Conservation (phyloP, 345 rosid genomes). For the Pelargonium nanum region DNA sequence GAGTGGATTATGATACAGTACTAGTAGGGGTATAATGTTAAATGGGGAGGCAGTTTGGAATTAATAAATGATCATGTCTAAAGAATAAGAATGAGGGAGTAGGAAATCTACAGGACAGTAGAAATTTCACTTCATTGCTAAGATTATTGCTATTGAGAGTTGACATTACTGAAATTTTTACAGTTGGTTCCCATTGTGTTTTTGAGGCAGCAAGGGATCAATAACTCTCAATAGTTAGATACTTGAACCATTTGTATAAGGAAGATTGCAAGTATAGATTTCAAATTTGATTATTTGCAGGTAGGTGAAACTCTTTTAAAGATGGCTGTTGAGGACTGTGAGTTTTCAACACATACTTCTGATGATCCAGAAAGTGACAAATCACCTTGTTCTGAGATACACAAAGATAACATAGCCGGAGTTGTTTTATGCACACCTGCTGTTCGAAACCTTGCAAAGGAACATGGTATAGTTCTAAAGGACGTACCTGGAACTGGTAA, state of each 20-base stretch:
- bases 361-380: conserved; percentile 14
- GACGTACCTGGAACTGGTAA: conserved; percentile 58
- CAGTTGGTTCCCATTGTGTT: neutral
- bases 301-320: conserved; percentile 88
- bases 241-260: neutral
- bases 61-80: neutral
- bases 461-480: conserved; percentile 50
- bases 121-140: neutral
- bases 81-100: neutral
- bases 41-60: neutral
- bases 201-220: neutral
- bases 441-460: conserved; percentile 69
- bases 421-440: conserved; percentile 64
- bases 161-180: neutral
- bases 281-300: conserved; percentile 26
- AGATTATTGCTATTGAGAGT: neutral
- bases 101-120: too few relatives aligned
- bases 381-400: conserved; percentile 16
- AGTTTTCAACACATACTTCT: conserved; percentile 16
- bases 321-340: conserved; percentile 43
- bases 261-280: conserved; percentile 1
- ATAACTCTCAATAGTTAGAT: neutral
- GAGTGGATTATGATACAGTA: neutral
- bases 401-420: conserved; percentile 27
- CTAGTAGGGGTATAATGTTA: neutral